Conservation (phyloP, 352 stramenopile genomes). For the Globisporangium carolinianum region DNA sequence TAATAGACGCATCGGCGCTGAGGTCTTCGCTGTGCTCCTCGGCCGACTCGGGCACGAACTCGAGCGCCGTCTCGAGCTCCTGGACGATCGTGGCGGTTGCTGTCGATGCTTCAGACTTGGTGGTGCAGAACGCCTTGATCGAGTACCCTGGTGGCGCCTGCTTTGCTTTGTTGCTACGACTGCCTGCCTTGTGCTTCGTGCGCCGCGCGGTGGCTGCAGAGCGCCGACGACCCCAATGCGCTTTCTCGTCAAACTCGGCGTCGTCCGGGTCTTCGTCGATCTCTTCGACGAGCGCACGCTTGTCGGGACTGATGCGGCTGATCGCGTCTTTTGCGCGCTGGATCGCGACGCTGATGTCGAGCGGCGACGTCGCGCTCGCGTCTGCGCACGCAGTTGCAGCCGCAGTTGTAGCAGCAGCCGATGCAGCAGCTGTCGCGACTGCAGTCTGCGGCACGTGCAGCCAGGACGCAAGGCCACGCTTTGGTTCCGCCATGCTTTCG, state of each 20-base stretch:
- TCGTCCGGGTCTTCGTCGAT: constrained; percentile 74
- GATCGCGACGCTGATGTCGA: constrained; percentile 35
- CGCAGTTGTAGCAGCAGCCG: neutral
- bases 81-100: neutral
- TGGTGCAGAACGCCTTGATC: constrained; percentile 58
- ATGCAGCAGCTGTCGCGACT: neutral
- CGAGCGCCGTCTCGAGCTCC: neutral
- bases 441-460: constrained; percentile 11
- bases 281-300: constrained; percentile 44
- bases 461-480: constrained; percentile 29
- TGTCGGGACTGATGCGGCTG: constrained; percentile 44
- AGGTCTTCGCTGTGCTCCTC: constrained; percentile 4
- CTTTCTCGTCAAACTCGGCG: constrained; percentile 59
- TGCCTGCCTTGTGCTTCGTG: constrained; percentile 12
- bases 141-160: constrained; percentile 30
- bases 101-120: neutral
- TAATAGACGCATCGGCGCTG: neutral
- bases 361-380: constrained; percentile 17
- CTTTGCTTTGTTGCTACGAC: constrained; percentile 19
- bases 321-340: constrained; percentile 36
- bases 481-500: constrained; percentile 23
- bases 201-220: constrained; percentile 14
- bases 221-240: constrained; percentile 41
- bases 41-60: constrained; percentile 2
- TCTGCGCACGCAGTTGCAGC: neutral